Conservation (phyloP, 2,329 filamentous ascomycete species). For the Clarireedia homoeocarpa region DNA sequence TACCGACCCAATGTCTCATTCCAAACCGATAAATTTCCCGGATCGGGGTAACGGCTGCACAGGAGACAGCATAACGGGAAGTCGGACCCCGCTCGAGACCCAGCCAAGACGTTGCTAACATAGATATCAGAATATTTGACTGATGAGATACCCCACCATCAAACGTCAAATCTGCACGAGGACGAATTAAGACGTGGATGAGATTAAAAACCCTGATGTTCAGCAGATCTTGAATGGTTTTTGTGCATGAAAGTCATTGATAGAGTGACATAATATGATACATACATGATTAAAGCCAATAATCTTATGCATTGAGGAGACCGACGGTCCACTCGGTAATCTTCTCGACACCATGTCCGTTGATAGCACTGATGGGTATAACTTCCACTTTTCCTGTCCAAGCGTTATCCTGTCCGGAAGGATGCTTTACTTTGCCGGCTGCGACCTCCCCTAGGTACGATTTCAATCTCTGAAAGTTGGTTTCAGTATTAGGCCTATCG, state of each 20-base stretch:
- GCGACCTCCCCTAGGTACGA: constrained; percentile 63
- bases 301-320: constrained; percentile 38
- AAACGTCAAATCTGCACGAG: constrained; percentile 5
- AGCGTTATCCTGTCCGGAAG: constrained; percentile 53
- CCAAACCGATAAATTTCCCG: constrained; percentile 5
- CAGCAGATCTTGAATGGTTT: not conserved
- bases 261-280: constrained; percentile 1
- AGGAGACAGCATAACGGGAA: constrained; percentile 1
- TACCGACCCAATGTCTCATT: constrained; percentile 9
- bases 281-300: constrained; percentile 4
- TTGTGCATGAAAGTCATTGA: constrained; percentile 1
- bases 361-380: constrained; percentile 85
- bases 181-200: constrained; percentile 1
- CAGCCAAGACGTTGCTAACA: constrained; percentile 1
- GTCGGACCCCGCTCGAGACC: constrained; percentile 6
- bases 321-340: constrained; percentile 67
- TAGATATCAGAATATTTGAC: constrained; percentile 1
- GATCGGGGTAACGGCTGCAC: not conserved
- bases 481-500: constrained; percentile 69
- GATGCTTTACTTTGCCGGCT: constrained; percentile 57
- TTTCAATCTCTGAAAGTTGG: constrained; percentile 65
- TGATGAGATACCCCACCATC: constrained; percentile 2
- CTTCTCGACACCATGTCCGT: constrained; percentile 71
- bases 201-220: not conserved
- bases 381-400: constrained; percentile 57